A percentile compares a stretch with the other conserved stretches of the same genome.
Conservation (phyloP, 1,284 basidiomycete species). For the Trametes pubescens region DNA sequence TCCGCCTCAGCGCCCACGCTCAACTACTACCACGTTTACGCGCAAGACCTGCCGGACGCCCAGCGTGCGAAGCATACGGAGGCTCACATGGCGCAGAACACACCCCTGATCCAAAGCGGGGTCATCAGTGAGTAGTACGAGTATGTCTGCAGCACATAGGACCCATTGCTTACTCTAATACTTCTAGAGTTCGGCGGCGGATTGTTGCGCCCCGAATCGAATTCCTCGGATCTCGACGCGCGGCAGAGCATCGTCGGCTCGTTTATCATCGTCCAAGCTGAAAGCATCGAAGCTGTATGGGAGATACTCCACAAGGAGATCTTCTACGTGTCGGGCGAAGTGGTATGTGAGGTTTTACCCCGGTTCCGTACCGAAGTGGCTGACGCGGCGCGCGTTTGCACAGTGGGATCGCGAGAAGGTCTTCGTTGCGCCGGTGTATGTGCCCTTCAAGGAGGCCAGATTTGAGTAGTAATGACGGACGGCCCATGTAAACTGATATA, state of each 20-base stretch:
- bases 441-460: slow-evolving; percentile 6
- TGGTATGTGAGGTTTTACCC: slow-evolving; percentile 8
- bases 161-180: neutral
- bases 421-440: neutral
- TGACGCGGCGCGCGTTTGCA: neutral
- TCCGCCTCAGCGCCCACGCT: neutral
- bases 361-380: neutral
- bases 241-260: slow-evolving; percentile 16
- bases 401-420: slow-evolving; percentile 16
- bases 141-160: no score
- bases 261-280: slow-evolving; percentile 14
- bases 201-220: neutral
- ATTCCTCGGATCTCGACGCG: slow-evolving; percentile 8
- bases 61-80: slow-evolving; percentile 10
- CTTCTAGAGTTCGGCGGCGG: slow-evolving; percentile 8
- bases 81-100: slow-evolving; percentile 12
- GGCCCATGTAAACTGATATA: no score
- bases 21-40: slow-evolving; percentile 16
- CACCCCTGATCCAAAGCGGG: slow-evolving; percentile 9
- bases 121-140: slow-evolving; percentile 19
- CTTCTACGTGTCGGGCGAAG: slow-evolving; percentile 24
- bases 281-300: slow-evolving; percentile 16
- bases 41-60: slow-evolving; percentile 11
- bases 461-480: slow-evolving; percentile 1
- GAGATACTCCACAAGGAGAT: slow-evolving; percentile 20